phyloP scores from a whole-genome alignment of 306 rosid genomes.

The Quercus engelmannii region DNA sequence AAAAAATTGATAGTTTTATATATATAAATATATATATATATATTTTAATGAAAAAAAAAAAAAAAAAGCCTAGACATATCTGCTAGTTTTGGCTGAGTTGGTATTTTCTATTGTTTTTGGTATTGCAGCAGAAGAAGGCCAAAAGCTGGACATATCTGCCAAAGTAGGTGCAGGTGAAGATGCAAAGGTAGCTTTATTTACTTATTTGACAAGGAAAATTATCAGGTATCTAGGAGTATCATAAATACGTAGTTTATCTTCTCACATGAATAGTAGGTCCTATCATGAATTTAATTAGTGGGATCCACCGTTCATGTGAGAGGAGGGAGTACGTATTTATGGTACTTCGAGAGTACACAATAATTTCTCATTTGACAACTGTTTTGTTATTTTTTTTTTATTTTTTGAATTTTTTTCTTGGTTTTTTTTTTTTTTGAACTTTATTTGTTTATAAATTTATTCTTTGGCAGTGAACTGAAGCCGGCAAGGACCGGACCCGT shows the following conservation, averaged over 20 bases:
- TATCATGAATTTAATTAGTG: no score
- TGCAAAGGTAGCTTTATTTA: slow-evolving; percentile 42
- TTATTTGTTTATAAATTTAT: neutral
- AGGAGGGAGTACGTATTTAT: no score
- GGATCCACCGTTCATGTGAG: no score
- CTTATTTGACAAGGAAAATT: neutral
- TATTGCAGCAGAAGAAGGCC: slow-evolving; percentile 38
- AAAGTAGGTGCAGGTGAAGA: slow-evolving; percentile 39
- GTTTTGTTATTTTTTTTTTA: neutral
- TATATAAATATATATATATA: no score
- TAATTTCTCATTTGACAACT: neutral
- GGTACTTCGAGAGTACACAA: no score
- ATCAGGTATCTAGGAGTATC: no score
- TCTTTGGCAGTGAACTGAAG: slow-evolving; percentile 38
- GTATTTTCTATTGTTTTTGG: neutral
- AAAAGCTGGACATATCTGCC: slow-evolving; percentile 39
- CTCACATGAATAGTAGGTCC: no score
- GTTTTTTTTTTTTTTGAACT: neutral
- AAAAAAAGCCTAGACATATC: no score
- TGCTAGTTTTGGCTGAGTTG: neutral
- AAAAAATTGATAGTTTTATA: no score
- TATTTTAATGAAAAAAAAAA: neutral
- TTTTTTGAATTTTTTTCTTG: neutral
- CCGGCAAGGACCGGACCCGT: neutral
- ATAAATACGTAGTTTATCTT: no score